Percentiles rank a stretch among this genome's conserved stretches.
phyloP scores from a whole-genome alignment of 345 rosid genomes.

The Dimocarpus longan region DNA sequence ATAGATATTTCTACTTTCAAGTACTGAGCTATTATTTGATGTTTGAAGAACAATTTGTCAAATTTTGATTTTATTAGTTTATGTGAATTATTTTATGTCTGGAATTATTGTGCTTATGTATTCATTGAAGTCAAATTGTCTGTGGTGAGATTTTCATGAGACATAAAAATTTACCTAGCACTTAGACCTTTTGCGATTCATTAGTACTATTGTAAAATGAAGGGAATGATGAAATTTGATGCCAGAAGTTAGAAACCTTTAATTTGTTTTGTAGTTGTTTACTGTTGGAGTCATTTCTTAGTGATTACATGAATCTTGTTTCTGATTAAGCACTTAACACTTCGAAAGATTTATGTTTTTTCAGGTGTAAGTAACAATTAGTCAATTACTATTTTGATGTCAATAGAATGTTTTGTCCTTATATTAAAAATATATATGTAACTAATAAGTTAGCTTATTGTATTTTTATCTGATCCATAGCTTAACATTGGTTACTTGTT shows the following conservation, averaged over 20 bases:
- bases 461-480: not conserved
- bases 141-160: not conserved
- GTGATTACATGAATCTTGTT: not conserved
- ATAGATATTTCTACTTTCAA: not conserved
- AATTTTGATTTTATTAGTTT: not conserved
- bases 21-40: not conserved
- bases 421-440: not conserved
- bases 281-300: not conserved
- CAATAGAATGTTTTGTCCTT: not conserved
- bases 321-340: not conserved
- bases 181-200: not conserved
- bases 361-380: not conserved
- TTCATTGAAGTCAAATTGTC: not conserved
- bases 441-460: not conserved
- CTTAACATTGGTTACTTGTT: not conserved
- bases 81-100: not conserved
- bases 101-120: not conserved
- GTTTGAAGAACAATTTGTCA: not conserved
- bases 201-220: not conserved
- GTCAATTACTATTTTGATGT: not conserved
- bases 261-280: not conserved
- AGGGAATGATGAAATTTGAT: slow-evolving; percentile 4
- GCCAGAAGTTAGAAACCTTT: not conserved
- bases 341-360: not conserved
- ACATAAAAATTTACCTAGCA: not conserved